Evolutionary conservation across 345 rosid species (phyloP).

Genomic region (Linum usitatissimum): DNA sequence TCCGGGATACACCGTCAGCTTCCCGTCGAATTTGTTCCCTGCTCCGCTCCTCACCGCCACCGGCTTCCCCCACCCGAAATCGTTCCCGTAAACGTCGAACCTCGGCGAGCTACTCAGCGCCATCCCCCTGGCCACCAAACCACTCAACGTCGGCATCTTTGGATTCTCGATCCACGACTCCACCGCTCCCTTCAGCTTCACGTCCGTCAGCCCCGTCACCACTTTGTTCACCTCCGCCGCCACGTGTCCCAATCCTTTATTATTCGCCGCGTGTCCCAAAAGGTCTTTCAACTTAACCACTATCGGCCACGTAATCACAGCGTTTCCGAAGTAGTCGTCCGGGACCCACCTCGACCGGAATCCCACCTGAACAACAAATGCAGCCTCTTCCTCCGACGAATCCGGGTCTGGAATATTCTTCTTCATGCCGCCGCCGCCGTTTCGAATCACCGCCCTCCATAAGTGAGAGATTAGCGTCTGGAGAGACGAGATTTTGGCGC

Average conservation of each 20-base stretch:
- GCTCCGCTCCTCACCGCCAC: background rate
- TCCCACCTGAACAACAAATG: background rate
- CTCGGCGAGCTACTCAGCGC: constrained; percentile 26
- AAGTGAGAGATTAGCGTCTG: constrained; percentile 33
- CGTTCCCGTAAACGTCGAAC: constrained; percentile 21
- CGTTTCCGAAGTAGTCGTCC: constrained; percentile 29
- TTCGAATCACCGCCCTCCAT: constrained; percentile 23
- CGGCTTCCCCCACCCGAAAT: background rate
- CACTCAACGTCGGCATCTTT: background rate
- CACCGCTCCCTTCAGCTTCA: constrained; percentile 1
- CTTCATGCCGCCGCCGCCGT: background rate
- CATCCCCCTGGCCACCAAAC: background rate
- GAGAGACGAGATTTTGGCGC: constrained; percentile 26
- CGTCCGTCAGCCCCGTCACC: constrained; percentile 12
- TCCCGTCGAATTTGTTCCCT: background rate
- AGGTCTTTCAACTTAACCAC: constrained; percentile 13
- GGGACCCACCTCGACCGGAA: constrained; percentile 22
- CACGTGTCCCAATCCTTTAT: too few species aligned
- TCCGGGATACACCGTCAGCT: background rate
- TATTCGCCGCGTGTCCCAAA: too few species aligned
- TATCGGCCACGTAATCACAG: background rate
- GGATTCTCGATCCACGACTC: constrained; percentile 16
- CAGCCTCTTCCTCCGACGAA: constrained; percentile 7
- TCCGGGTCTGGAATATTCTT: constrained; percentile 7
- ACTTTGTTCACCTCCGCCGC: constrained; percentile 20